Percentiles rank a stretch among this genome's conserved stretches.
These are phyloP conservation scores for Dactylellina parvicollis DNA, from an alignment of 2,329 filamentous ascomycete genomes.

Conservation along the genomic window DNA sequence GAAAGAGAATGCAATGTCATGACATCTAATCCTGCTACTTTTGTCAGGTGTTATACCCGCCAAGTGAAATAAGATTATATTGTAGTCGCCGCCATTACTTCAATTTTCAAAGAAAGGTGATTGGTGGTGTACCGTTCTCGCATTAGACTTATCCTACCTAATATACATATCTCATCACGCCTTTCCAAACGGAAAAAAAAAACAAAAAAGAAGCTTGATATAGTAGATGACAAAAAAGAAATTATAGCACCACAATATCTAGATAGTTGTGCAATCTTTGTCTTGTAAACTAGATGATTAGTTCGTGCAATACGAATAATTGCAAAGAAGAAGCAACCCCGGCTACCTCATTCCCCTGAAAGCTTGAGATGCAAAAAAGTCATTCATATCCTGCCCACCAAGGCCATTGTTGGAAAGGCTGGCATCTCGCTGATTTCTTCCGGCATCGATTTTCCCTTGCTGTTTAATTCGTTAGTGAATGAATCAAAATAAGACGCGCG, in stretches of 20 bases:
- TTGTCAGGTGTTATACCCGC: too few relatives aligned
- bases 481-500: background rate
- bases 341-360: slow-evolving; percentile 46
- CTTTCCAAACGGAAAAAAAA: slow-evolving; percentile 7
- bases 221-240: background rate
- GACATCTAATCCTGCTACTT: too few relatives aligned
- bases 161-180: slow-evolving; percentile 18
- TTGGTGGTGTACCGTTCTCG: background rate
- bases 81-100: too few relatives aligned
- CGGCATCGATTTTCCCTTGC: slow-evolving; percentile 51
- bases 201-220: background rate
- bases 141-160: slow-evolving; percentile 37
- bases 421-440: slow-evolving; percentile 29
- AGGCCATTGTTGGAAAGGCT: slow-evolving; percentile 48
- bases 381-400: slow-evolving; percentile 53
- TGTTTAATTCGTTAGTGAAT: background rate
- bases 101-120: too few relatives aligned
- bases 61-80: too few relatives aligned
- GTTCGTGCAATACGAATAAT: too few relatives aligned
- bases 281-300: too few relatives aligned
- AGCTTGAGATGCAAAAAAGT: slow-evolving; percentile 50
- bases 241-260: slow-evolving; percentile 23
- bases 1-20: too few relatives aligned
- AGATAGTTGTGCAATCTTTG: background rate
- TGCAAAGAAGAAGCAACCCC: too few relatives aligned